Evolutionary conservation across 1,284 basidiomycete species (phyloP).

Genomic region (Marasmius fiardii): DNA sequence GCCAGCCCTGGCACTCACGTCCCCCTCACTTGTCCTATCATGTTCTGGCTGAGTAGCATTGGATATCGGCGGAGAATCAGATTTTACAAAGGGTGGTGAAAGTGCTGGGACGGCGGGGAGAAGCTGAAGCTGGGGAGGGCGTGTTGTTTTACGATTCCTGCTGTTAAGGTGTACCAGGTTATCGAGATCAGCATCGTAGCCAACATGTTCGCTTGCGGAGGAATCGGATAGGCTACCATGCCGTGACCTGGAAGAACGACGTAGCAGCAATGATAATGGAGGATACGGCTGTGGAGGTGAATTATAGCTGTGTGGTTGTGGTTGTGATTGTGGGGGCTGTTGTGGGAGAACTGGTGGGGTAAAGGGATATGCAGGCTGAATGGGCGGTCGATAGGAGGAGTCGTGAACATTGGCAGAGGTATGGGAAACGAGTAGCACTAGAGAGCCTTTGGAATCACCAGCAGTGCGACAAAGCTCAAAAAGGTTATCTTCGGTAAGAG

Average conservation of each 20-base stretch:
- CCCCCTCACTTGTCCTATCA: not conserved
- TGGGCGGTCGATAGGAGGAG: slow-evolving; percentile 29
- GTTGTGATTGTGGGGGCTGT: slow-evolving; percentile 25
- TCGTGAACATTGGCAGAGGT: slow-evolving; percentile 60
- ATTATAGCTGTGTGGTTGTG: slow-evolving; percentile 29
- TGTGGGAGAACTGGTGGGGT: slow-evolving; percentile 51
- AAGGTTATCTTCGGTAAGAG: slow-evolving; percentile 66
- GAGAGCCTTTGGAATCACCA: slow-evolving; percentile 71
- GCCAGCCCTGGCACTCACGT: slow-evolving; percentile 21
- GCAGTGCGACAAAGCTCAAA: slow-evolving; percentile 68
- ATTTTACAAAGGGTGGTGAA: slow-evolving; percentile 22
- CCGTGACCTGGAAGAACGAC: slow-evolving; percentile 49
- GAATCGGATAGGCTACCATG: slow-evolving; percentile 61
- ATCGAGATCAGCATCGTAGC: slow-evolving; percentile 72
- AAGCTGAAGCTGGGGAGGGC: slow-evolving; percentile 32
- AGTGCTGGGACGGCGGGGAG: slow-evolving; percentile 19
- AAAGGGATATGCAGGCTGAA: slow-evolving; percentile 33
- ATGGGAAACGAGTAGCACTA: slow-evolving; percentile 79
- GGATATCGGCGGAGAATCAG: slow-evolving; percentile 21
- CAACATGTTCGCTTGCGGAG: slow-evolving; percentile 63
- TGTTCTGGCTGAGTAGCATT: slow-evolving; percentile 12
- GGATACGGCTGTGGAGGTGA: slow-evolving; percentile 26
- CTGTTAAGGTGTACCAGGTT: slow-evolving; percentile 50
- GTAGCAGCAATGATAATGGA: slow-evolving; percentile 50
- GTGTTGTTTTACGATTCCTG: slow-evolving; percentile 35